Conservation (phyloP, 805 yeast species). For the Brettanomyces nanus region DNA sequence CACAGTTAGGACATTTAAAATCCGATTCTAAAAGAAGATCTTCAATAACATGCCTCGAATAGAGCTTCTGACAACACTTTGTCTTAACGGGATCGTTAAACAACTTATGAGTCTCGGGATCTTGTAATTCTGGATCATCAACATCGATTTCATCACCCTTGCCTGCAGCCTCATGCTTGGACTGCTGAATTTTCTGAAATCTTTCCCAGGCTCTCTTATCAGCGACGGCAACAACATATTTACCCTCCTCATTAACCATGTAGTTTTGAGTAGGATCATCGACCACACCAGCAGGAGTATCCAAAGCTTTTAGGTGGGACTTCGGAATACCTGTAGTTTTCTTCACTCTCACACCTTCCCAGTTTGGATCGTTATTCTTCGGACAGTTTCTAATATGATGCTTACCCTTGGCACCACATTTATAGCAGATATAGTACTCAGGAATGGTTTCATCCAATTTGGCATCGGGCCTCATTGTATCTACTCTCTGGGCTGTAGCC, state of each 20-base stretch:
- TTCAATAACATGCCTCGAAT: conserved; percentile 58
- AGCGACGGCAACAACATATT: conserved; percentile 92
- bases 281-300: conserved; percentile 58
- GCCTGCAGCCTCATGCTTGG: conserved; percentile 16
- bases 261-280: conserved; percentile 46
- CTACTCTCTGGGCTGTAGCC: conserved; percentile 75
- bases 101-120: conserved; percentile 62
- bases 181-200: conserved; percentile 62
- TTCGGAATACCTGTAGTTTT: conserved; percentile 97
- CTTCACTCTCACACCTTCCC: conserved; percentile 86
- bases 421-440: conserved; percentile 90
- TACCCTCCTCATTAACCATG: conserved; percentile 90
- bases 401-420: conserved; percentile 88
- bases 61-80: conserved; percentile 55
- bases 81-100: conserved; percentile 69
- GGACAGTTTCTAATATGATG: conserved; percentile 98
- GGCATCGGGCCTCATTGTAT: conserved; percentile 20
- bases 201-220: conserved; percentile 86
- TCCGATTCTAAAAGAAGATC: conserved; percentile 68
- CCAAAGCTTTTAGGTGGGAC: conserved; percentile 79
- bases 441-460: conserved; percentile 75
- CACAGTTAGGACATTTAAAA: conserved; percentile 87
- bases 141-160: conserved; percentile 25
- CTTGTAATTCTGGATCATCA: conserved; percentile 54
- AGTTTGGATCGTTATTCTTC: conserved; percentile 82